Evolutionary conservation across 495 filamentous ascomycete species (phyloP), one percentile per base, ranked within the genome.

Genomic region (Bombardia bombarda): DNA sequence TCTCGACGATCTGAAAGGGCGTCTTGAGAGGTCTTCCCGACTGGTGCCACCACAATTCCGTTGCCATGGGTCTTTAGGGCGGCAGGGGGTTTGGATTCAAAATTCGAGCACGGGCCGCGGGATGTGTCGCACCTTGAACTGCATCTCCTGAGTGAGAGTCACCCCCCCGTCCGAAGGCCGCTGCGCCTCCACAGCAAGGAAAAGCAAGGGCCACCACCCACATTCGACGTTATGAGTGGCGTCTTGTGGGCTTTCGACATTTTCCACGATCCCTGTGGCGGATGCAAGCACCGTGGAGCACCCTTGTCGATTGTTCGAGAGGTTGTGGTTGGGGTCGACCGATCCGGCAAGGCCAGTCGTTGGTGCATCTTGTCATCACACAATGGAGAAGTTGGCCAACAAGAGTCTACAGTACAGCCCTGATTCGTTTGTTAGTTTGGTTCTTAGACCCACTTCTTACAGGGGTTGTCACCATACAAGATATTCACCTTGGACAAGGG

Each of bases 181-280:
- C 2, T 12, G 14, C 10, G n/a, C n/a, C n/a, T n/a, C n/a, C n/a
- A 17, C 19, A 32, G 13, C n/a, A 43, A 40, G 40, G 26, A 28
- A 28, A 28, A 43, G 42, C 52, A 48, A 47, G 44, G 43, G 41
- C 52, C 46, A 40, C 9, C 26, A 13, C 26, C 40, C 36, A 50
- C 41, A n/a, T n/a, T n/a, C n/a, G n/a, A 55, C 52, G 52, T 45
- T 43, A n/a, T 45, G 39, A 41, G 48, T 50, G 52, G 52, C 52
- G 52, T 45, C 43, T n/a, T 43, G 44, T 46, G 47, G 43, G 40
- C 40, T 45, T 49, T 49, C 51, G 41, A 45, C 22, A 36, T 45
- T 55, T 49, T 49, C 51, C 44, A 45, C 22, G 34, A 48, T 55
- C 48, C 52, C 33, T 51, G 47, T 46, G 21, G 40, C 41, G 36